Base-by-base conservation (phyloP, 306 rosid species). In the Quercus agrifolia region DNA sequence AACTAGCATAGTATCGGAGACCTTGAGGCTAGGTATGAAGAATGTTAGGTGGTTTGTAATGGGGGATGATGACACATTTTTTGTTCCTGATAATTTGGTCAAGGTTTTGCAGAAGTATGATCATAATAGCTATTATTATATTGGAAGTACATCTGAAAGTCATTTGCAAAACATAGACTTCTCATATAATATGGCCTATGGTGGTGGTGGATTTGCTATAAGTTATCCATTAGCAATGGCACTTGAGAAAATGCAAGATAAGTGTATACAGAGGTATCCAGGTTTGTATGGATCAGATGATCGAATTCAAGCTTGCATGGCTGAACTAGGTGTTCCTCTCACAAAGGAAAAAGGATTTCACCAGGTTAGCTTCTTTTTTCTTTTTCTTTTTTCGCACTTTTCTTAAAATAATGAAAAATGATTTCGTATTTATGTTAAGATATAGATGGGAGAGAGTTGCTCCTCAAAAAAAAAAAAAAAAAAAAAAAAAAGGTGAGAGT, bases 261-360 rank as follows among this genome's bases (percentile, higher is more conserved):
- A 84, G 59, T 92, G 97, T 57, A 78, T 92, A 4, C 85, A 79
- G 73, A 86, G 92, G 70, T 91, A 91, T 68, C 89, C 94, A 9
- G 75, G 68, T 0, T 80, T 89, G 86, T 92, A 38, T 38, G 10
- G 46, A 38, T 86, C 76, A 92, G 96, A 92, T 78, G 93, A 88
- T 63, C 63, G 94, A 83, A 85, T 92, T 64, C 97, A 91, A 18
- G 97, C 97, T 77, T 92, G 96, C 74, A 87, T 91, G 96, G 88
- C 91, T 15, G 96, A 91, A 78, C 89, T 92, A 63, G 96, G 97
- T 1, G 91, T 92, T 70, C 97, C 96, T 28, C 91, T 92, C 73
- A 91, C 97, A 76, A 86, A 41, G 75, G 92, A 92, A 27, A 80
- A 69, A 74, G 97, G 97, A 9, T 92, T 92, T 78, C 96, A 92